A percentile compares a stretch with the other conserved stretches of the same genome.
These are phyloP conservation scores for Echites panduratus DNA, from an alignment of 257 asterid species.

Conservation along the genomic window DNA sequence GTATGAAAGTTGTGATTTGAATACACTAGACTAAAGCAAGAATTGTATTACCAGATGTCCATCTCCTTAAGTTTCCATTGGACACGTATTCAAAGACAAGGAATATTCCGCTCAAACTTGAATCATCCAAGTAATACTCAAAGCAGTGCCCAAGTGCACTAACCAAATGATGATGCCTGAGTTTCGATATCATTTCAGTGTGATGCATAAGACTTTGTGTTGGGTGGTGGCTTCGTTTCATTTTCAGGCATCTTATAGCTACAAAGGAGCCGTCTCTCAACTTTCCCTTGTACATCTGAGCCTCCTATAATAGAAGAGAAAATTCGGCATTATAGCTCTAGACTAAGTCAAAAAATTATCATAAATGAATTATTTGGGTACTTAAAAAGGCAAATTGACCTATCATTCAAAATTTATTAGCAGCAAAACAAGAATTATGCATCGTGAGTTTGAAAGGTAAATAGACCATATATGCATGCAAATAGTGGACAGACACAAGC, in stretches of 20 bases:
- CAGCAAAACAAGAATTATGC: background rate
- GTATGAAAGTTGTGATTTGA: background rate
- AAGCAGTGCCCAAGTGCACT: constrained; percentile 93
- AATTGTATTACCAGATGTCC: constrained; percentile 63
- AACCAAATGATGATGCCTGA: constrained; percentile 75
- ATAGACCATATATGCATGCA: background rate
- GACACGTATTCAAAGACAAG: constrained; percentile 78
- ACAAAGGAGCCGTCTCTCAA: constrained; percentile 60
- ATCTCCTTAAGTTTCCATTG: constrained; percentile 75
- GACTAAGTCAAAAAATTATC: background rate
- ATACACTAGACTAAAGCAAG: background rate
- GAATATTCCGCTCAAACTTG: constrained; percentile 70
- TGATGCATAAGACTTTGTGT: constrained; percentile 65
- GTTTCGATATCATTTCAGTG: constrained; percentile 67
- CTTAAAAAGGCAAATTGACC: background rate
- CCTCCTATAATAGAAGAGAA: constrained; percentile 7
- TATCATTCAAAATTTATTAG: background rate
- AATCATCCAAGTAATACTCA: constrained; percentile 77
- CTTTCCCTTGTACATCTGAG: constrained; percentile 75
- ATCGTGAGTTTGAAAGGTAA: background rate
- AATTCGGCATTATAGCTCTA: background rate
- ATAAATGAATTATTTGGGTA: background rate
- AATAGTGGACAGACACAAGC: too few species aligned
- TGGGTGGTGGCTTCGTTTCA: constrained; percentile 50
- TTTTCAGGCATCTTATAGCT: constrained; percentile 60